Conservation (phyloP, 768 basidiomycete genomes). For the Paxillus ammoniavirescens region DNA sequence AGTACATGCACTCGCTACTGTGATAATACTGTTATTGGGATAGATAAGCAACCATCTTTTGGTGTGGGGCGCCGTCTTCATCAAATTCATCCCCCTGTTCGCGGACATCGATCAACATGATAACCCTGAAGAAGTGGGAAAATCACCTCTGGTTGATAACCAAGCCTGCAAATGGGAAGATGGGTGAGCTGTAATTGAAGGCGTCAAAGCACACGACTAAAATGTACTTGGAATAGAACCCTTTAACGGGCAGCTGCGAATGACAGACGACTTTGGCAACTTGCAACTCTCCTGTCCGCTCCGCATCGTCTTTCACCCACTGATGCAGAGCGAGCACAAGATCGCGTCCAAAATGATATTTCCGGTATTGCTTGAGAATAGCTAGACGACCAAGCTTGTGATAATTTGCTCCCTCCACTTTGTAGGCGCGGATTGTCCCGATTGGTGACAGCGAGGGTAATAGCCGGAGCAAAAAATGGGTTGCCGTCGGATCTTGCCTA, state of each 20-base stretch:
- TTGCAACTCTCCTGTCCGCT: slow-evolving; percentile 19
- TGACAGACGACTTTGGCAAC: slow-evolving; percentile 52
- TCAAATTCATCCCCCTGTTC: slow-evolving; percentile 69
- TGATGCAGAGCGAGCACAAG: slow-evolving; percentile 64
- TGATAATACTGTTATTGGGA: slow-evolving; percentile 36
- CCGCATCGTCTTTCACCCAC: slow-evolving; percentile 49
- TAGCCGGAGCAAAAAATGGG: slow-evolving; percentile 72
- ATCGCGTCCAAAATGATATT: slow-evolving; percentile 59
- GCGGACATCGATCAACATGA: slow-evolving; percentile 16
- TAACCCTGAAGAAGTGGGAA: slow-evolving; percentile 10
- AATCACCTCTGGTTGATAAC: slow-evolving; percentile 65
- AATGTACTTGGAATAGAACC: slow-evolving; percentile 72
- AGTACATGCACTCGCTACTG: slow-evolving; percentile 23
- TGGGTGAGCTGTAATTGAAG: slow-evolving; percentile 12
- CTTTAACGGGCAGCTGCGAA: slow-evolving; percentile 67
- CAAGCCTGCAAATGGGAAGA: slow-evolving; percentile 48
- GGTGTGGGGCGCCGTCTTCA: slow-evolving; percentile 84
- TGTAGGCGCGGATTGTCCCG: slow-evolving; percentile 64
- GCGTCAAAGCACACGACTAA: slow-evolving; percentile 8
- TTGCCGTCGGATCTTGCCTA: slow-evolving; percentile 62
- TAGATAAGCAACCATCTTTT: slow-evolving; percentile 69
- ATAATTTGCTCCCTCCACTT: slow-evolving; percentile 38
- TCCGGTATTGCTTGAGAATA: slow-evolving; percentile 64
- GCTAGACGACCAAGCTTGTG: slow-evolving; percentile 77
- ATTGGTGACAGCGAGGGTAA: slow-evolving; percentile 58